These are phyloP conservation scores for Microthlaspi erraticum DNA, from an alignment of 345 rosid genomes.

Conservation along the genomic window DNA sequence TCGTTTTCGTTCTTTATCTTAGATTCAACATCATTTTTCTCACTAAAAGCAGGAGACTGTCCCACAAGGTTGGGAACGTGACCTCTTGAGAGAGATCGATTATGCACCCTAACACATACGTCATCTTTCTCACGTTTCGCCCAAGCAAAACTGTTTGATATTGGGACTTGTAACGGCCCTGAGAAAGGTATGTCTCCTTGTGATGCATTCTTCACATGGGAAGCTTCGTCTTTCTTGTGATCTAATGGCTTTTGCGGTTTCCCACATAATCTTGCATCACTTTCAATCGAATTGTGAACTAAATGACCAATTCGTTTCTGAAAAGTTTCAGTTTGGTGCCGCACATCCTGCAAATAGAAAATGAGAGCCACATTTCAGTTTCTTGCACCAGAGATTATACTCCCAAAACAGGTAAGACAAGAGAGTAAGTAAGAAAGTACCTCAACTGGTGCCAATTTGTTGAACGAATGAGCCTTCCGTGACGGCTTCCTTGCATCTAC, in stretches of 20 bases:
- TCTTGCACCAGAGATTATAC: slow-evolving; percentile 21
- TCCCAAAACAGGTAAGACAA: slow-evolving; percentile 17
- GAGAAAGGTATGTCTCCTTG: slow-evolving; percentile 90
- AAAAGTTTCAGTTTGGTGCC: slow-evolving; percentile 47
- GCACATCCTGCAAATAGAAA: slow-evolving; percentile 59
- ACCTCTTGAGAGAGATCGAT: slow-evolving; percentile 70
- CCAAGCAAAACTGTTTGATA: slow-evolving; percentile 95
- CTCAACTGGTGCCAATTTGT: slow-evolving; percentile 78
- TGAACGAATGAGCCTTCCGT: slow-evolving; percentile 60
- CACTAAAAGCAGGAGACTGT: slow-evolving; percentile 52
- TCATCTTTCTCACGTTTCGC: slow-evolving; percentile 79
- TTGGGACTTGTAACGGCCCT: slow-evolving; percentile 82
- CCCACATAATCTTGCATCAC: slow-evolving; percentile 45
- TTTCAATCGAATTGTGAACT: slow-evolving; percentile 41
- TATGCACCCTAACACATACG: slow-evolving; percentile 53
- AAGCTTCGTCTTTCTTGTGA: slow-evolving; percentile 60
- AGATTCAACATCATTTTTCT: slow-evolving; percentile 51
- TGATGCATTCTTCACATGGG: slow-evolving; percentile 85
- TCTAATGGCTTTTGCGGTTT: slow-evolving; percentile 55
- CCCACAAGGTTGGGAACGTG: slow-evolving; percentile 56
- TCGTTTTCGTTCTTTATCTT: slow-evolving; percentile 48
- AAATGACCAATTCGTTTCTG: slow-evolving; percentile 45
- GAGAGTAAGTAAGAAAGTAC: slow-evolving; percentile 47
- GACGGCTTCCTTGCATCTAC: slow-evolving; percentile 73
- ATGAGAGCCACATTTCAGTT: slow-evolving; percentile 16